Evolutionary conservation across 331 rosid species (phyloP).

Genomic region (Quercus tomentella): DNA sequence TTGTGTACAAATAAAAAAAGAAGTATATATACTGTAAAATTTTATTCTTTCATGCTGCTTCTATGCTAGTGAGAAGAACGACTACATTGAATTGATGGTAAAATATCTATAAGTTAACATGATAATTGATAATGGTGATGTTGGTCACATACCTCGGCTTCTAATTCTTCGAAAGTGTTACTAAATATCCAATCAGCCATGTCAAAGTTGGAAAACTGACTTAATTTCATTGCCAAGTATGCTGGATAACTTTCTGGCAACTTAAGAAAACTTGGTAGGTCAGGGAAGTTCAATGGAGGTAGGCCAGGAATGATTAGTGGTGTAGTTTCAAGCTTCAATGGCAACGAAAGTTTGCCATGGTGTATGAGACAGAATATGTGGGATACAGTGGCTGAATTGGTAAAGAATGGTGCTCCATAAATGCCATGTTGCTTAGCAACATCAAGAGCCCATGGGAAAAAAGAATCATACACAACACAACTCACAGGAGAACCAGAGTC

Average conservation of each 20-base stretch:
- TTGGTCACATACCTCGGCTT: constrained; percentile 31
- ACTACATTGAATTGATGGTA: no score
- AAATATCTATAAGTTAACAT: no score
- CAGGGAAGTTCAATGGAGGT: constrained; percentile 41
- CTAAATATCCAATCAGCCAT: constrained; percentile 54
- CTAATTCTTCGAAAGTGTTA: constrained; percentile 54
- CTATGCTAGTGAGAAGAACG: not conserved
- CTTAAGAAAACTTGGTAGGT: constrained; percentile 51
- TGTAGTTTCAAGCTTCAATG: constrained; percentile 24
- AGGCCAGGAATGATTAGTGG: constrained; percentile 48
- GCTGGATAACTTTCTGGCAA: constrained; percentile 56
- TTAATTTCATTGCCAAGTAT: constrained; percentile 64
- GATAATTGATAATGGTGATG: not conserved
- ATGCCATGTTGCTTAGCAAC: constrained; percentile 53
- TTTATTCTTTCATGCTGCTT: not conserved
- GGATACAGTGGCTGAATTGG: constrained; percentile 57
- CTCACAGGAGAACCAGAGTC: constrained; percentile 20
- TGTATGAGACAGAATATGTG: constrained; percentile 43
- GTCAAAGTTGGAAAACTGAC: constrained; percentile 48
- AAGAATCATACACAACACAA: constrained; percentile 63
- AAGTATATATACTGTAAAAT: no score
- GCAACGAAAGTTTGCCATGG: constrained; percentile 32
- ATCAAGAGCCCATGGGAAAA: constrained; percentile 65
- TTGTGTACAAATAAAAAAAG: no score
- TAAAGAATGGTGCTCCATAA: constrained; percentile 53